These are phyloP conservation scores for Hypomontagnella monticulosa DNA, from an alignment of 495 filamentous ascomycete genomes.

Conservation along the genomic window DNA sequence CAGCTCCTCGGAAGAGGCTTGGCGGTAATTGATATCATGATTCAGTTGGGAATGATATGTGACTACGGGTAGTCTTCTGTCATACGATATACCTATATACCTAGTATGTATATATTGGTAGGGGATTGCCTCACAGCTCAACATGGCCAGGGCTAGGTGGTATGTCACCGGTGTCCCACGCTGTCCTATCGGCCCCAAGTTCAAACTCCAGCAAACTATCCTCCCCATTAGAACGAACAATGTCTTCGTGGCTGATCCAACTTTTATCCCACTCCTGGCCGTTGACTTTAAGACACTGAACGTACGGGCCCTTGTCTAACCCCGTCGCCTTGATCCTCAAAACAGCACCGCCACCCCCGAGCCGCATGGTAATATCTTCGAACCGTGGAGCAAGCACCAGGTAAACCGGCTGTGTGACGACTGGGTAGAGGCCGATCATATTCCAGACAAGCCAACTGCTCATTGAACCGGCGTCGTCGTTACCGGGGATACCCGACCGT, in stretches of 20 bases:
- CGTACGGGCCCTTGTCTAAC: slow-evolving; percentile 58
- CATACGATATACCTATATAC: no score
- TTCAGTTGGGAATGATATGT: no score
- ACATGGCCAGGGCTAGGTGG: slow-evolving; percentile 58
- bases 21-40: neutral
- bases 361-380: slow-evolving; percentile 61
- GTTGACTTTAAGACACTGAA: slow-evolving; percentile 61
- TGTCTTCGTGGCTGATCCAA: slow-evolving; percentile 70
- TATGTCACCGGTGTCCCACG: slow-evolving; percentile 65
- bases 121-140: slow-evolving; percentile 6
- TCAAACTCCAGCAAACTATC: slow-evolving; percentile 62
- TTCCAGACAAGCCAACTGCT: slow-evolving; percentile 72
- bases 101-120: neutral
- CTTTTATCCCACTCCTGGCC: slow-evolving; percentile 60
- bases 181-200: slow-evolving; percentile 58
- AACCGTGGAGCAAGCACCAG: slow-evolving; percentile 69
- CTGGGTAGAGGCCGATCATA: slow-evolving; percentile 71
- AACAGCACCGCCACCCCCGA: slow-evolving; percentile 59
- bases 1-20: slow-evolving; percentile 18
- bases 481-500: slow-evolving; percentile 67
- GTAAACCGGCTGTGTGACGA: slow-evolving; percentile 69
- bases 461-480: slow-evolving; percentile 73
- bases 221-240: slow-evolving; percentile 66
- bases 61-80: no score
- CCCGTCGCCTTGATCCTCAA: slow-evolving; percentile 56